Conservation (phyloP, 169 alveolate genomes). For the Miamiensis avidus region DNA sequence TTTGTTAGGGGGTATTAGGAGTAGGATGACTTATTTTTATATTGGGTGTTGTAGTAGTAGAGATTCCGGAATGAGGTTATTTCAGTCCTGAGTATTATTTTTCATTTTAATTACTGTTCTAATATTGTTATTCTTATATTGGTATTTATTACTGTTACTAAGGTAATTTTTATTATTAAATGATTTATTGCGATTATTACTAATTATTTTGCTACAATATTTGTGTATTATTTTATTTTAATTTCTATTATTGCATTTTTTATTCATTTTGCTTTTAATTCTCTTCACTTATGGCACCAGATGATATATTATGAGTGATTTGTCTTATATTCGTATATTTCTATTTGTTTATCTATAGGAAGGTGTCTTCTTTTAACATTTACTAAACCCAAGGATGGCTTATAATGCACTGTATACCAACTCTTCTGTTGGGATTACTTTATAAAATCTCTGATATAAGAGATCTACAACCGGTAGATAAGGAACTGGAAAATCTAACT, state of each 20-base stretch:
- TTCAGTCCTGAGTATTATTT: no score
- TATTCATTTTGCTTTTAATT: not conserved
- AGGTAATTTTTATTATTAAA: no score
- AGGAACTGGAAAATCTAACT: constrained; percentile 51
- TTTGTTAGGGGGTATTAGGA: not conserved
- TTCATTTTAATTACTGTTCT: no score
- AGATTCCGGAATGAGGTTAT: no score
- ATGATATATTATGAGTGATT: no score
- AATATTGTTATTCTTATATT: no score
- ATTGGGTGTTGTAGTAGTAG: no score
- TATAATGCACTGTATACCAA: constrained; percentile 2
- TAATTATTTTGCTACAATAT: not conserved
- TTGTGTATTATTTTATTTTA: no score
- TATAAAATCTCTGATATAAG: constrained; percentile 23
- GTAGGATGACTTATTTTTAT: not conserved
- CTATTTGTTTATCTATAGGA: not conserved
- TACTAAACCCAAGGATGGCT: constrained; percentile 9
- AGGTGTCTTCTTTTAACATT: not conserved
- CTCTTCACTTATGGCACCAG: not conserved
- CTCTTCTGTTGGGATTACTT: constrained; percentile 19
- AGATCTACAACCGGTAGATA: constrained; percentile 45
- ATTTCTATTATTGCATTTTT: not conserved
- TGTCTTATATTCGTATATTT: no score
- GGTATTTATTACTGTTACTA: no score
- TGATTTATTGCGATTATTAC: no score